Evolutionary conservation across 2,329 filamentous ascomycete species (phyloP), one percentile per base, ranked within the genome.

Genomic region (Exophiala viscosa): DNA sequence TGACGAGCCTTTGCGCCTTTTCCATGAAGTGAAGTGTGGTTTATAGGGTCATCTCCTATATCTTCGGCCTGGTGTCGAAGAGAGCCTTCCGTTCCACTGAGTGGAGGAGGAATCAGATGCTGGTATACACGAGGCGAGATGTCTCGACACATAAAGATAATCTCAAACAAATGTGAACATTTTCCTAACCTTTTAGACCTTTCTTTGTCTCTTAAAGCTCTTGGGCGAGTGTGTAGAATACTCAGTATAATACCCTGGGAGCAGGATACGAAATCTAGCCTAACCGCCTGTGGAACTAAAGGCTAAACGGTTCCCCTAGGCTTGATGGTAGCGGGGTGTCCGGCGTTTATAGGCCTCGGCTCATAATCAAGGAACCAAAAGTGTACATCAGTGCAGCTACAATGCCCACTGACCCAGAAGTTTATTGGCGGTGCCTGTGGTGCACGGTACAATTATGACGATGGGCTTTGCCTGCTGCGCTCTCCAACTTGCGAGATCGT

Each of bases 11-110:
- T 28, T 48, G 32, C 10, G 31, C n/a, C 14, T 1, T 39, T 46
- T 31, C 20, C 14, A 43, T 39, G 15, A 45, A 23, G 58, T 47
- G 35, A 39, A 48, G 54, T 50, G 60, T 58, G 55, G 55, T 66
- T 64, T 61, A 69, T 78, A 77, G 77, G 75, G 53, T 77, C 76
- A 79, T 79, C 76, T 69, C 73, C 77, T 79, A 79, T 73, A 65
- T 54, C 70, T 76, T 72, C 70, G 69, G 70, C 74, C 74, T 75
- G 70, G 73, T 55, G 63, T 65, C 66, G 62, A 67, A 28, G 65
- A 67, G 69, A 64, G 68, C 70, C 65, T 56, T 50, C 18, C 11
- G n/a, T 41, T 64, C 64, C 62, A 64, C 67, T 65, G 64, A 65
- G 51, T 56, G 60, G 65, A 52, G 42, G 43, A 69, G 71, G 76